phyloP scores from a whole-genome alignment of 345 rosid genomes.

The Gynandropsis gynandra region DNA sequence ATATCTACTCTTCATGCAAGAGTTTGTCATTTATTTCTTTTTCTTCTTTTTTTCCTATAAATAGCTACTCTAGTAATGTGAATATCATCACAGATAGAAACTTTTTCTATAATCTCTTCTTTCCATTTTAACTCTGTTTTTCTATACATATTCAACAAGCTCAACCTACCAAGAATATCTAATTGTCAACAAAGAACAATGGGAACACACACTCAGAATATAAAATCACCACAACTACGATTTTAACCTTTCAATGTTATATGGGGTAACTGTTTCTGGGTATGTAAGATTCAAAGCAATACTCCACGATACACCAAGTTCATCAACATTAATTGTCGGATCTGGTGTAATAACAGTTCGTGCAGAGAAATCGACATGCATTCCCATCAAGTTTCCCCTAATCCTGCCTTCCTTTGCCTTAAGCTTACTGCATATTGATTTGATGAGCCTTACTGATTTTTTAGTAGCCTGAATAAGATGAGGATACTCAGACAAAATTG shows the following conservation, averaged over 20 bases:
- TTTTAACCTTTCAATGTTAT: constrained; percentile 79
- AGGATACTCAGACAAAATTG: constrained; percentile 15
- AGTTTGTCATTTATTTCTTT: no score
- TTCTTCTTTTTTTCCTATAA: no score
- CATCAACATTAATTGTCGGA: constrained; percentile 87
- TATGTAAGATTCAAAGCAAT: constrained; percentile 90
- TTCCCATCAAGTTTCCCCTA: constrained; percentile 96
- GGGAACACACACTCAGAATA: background rate
- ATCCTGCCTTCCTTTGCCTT: constrained; percentile 97
- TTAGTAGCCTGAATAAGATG: constrained; percentile 87
- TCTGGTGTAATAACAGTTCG: constrained; percentile 98
- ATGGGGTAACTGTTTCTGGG: constrained; percentile 94
- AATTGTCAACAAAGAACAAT: constrained; percentile 5
- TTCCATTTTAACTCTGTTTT: no score
- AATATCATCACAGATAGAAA: no score
- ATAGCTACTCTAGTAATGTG: no score
- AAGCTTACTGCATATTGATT: constrained; percentile 91
- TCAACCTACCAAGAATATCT: constrained; percentile 45
- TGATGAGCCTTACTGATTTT: constrained; percentile 91
- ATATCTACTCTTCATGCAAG: no score
- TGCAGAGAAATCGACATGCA: constrained; percentile 95
- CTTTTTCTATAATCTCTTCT: no score
- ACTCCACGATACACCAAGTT: constrained; percentile 98
- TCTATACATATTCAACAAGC: constrained; percentile 93
- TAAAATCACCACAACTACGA: background rate